Evolutionary conservation across 768 basidiomycete genomes (phyloP).

Genomic region (Termitomyces sp.): DNA sequence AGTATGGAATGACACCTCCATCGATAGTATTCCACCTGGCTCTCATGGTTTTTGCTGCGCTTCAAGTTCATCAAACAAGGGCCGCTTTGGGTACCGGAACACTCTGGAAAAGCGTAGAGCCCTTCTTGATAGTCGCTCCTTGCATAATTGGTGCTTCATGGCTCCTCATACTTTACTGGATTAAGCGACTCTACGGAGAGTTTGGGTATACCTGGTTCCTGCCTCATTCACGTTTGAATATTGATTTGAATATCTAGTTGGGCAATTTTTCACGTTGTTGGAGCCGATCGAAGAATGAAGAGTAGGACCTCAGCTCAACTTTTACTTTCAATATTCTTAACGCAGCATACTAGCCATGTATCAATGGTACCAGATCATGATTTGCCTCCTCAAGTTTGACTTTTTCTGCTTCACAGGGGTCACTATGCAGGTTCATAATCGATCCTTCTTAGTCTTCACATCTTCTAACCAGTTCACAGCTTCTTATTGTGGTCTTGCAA

Average conservation of each 20-base stretch:
- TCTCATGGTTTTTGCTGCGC: constrained; percentile 67
- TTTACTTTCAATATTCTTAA: background rate
- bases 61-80: constrained; percentile 77
- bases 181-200: constrained; percentile 70
- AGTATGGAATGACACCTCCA: background rate
- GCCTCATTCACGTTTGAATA: background rate
- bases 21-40: constrained; percentile 68
- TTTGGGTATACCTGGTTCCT: constrained; percentile 60
- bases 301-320: constrained; percentile 39
- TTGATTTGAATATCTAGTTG: constrained; percentile 46
- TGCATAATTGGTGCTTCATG: constrained; percentile 65
- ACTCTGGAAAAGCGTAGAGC: constrained; percentile 57
- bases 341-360: constrained; percentile 64
- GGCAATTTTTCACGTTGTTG: constrained; percentile 89
- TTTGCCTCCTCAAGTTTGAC: constrained; percentile 86
- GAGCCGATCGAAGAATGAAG: constrained; percentile 83
- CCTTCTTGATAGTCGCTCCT: constrained; percentile 72
- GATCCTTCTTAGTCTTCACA: background rate
- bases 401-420: constrained; percentile 88
- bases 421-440: constrained; percentile 67
- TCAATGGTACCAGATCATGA: constrained; percentile 83
- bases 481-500: constrained; percentile 74
- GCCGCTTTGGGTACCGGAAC: constrained; percentile 56
- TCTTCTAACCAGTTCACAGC: constrained; percentile 35
- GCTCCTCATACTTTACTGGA: constrained; percentile 64